Evolutionary conservation across 306 rosid genomes (phyloP).

Genomic region (Argentina anserina): DNA sequence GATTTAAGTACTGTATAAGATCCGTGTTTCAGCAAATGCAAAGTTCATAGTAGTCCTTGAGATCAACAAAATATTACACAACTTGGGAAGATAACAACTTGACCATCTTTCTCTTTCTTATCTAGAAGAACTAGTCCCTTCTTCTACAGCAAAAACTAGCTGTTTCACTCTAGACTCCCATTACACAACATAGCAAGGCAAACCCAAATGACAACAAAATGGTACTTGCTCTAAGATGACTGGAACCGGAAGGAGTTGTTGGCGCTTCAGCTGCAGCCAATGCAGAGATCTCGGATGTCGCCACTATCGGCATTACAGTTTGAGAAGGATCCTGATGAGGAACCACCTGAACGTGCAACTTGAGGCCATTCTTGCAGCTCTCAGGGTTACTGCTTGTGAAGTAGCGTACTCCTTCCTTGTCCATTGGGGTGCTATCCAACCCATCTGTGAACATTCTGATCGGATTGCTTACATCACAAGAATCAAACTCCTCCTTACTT

Average conservation of each 20-base stretch:
- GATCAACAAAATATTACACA: neutral
- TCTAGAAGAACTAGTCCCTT: neutral
- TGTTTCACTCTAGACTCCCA: neutral
- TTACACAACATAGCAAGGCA: conserved; percentile 11
- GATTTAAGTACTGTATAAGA: neutral
- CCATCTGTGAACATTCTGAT: conserved; percentile 67
- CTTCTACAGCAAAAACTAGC: neutral
- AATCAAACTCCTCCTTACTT: conserved; percentile 63
- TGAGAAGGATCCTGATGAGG: conserved; percentile 16
- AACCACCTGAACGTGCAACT: conserved; percentile 51
- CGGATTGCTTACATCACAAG: conserved; percentile 60
- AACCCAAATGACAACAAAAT: conserved; percentile 6
- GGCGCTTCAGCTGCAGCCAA: conserved; percentile 41
- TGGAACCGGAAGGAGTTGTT: conserved; percentile 44
- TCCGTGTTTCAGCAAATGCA: neutral
- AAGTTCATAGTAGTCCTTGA: neutral
- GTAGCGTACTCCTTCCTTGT: conserved; percentile 63
- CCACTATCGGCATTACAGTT: neutral
- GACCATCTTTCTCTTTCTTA: neutral
- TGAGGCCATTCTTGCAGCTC: conserved; percentile 66
- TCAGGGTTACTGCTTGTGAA: conserved; percentile 52
- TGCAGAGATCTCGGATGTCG: neutral
- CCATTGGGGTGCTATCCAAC: conserved; percentile 51
- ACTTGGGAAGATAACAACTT: neutral
- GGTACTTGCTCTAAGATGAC: conserved; percentile 20